These are phyloP conservation scores for Myxozyma udenii DNA, from an alignment of 805 yeast species.

Conservation along the genomic window DNA sequence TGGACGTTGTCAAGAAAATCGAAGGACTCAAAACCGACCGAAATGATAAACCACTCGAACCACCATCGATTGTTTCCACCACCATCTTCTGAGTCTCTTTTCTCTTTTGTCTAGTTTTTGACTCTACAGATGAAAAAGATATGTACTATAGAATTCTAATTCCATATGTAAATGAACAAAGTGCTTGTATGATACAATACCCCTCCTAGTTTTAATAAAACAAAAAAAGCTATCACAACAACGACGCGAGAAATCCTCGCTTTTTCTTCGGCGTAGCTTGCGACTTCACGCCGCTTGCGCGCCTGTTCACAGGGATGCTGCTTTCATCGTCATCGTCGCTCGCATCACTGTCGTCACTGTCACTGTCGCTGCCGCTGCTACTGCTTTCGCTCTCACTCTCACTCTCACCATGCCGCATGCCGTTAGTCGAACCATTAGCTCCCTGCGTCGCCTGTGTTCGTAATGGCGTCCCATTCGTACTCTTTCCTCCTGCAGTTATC, in stretches of 20 bases:
- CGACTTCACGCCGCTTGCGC: conserved; percentile 13
- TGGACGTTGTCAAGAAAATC: conserved; percentile 49
- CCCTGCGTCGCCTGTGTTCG: too few species aligned
- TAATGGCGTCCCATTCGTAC: too few species aligned
- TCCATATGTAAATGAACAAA: not conserved
- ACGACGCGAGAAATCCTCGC: conserved; percentile 9
- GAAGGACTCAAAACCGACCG: conserved; percentile 48
- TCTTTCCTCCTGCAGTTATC: too few species aligned
- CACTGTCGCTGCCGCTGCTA: conserved; percentile 5
- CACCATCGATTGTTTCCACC: conserved; percentile 31
- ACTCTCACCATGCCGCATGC: not conserved
- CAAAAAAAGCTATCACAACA: conserved; percentile 13
- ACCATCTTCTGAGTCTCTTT: conserved; percentile 8
- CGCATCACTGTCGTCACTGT: conserved; percentile 2
- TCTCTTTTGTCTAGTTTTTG: not conserved
- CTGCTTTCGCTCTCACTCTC: conserved; percentile 8
- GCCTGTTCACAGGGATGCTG: conserved; percentile 15
- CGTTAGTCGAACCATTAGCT: not conserved
- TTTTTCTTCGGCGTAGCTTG: conserved; percentile 3
- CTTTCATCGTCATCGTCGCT: conserved; percentile 9
- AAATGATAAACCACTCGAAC: conserved; percentile 47
- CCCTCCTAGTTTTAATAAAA: conserved; percentile 1
- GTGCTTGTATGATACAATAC: not conserved
- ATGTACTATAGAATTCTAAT: not conserved
- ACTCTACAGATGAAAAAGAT: not conserved